Evolutionary conservation across 2,329 filamentous ascomycete species (phyloP), one percentile per base, ranked within the genome.

Genomic region (Aaosphaeria arxii): DNA sequence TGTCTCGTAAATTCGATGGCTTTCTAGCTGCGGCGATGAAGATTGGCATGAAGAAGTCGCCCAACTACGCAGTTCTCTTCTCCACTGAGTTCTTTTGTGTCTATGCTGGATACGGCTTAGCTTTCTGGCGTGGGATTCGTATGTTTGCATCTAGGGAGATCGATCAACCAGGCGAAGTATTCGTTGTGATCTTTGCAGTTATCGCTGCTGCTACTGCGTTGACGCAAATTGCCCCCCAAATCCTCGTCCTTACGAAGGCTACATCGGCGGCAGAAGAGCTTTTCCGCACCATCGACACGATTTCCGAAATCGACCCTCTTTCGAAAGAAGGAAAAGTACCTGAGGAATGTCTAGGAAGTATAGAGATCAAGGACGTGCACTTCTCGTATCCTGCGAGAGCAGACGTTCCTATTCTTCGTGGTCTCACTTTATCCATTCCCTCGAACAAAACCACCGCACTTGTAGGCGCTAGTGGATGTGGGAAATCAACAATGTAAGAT

Each of bases 321-420:
- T 58, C 46, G 6, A 56, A 60, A 7, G 48, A 52, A 5, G 66
- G 66, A 0, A 46, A 50, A 6, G 35, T 49, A 5, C 68, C 66
- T 0, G 40, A 41, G 3, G 41, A 47, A 11, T 65, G 63, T 29
- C 41, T 45, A 11, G 67, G 67, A 1, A 81, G 81, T 4, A 86
- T 99, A 47, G 86, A 91, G 54, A 78, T 97, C 29, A 79, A 86
- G 53, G 80, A 89, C 55, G 78, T 97, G 63, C 90, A 87, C 67
- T 91, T 96, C 70, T 91, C 96, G 57, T 97, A 99, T 63, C 94
- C 94, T 6, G 95, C 91, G 4, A 83, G 94, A 28, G 89, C 91
- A 1, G 91, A 96, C 60, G 89, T 95, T 5, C 81, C 84, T 2
- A 88, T 97, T 40, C 91, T 99, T 85, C 78, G 94, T 43, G 83